Evolutionary conservation across 805 yeast species (phyloP).

Genomic region (Starmerella vitae): DNA sequence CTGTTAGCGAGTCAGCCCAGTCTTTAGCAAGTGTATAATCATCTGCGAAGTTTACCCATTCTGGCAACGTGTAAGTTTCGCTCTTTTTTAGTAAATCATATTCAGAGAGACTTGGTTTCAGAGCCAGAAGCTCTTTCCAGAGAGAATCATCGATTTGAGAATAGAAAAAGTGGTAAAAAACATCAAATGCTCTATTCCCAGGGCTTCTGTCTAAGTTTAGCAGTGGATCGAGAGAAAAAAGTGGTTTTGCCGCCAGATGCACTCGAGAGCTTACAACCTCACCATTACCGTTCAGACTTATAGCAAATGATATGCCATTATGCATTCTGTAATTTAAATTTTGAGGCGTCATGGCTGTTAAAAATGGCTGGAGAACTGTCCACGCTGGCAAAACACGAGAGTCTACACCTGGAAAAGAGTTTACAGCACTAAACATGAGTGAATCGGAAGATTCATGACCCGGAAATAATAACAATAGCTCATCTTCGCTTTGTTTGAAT

Average conservation of each 20-base stretch:
- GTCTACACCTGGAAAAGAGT: conserved; percentile 28
- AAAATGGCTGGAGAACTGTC: conserved; percentile 28
- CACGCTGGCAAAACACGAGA: conserved; percentile 27
- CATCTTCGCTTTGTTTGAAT: conserved; percentile 30
- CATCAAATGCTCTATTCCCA: conserved; percentile 25
- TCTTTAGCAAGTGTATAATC: conserved; percentile 31
- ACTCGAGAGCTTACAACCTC: conserved; percentile 25
- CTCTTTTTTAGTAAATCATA: conserved; percentile 25
- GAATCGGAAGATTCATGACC: conserved; percentile 25
- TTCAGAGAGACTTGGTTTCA: conserved; percentile 23
- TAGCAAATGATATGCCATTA: conserved; percentile 25
- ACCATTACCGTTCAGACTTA: conserved; percentile 26
- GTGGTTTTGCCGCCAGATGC: conserved; percentile 23
- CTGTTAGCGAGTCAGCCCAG: conserved; percentile 30
- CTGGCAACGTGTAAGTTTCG: conserved; percentile 25
- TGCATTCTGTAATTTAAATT: conserved; percentile 27
- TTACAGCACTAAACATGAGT: conserved; percentile 23
- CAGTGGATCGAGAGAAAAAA: conserved; percentile 25
- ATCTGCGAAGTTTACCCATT: conserved; percentile 28
- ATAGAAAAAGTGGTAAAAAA: conserved; percentile 28
- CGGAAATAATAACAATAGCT: conserved; percentile 27
- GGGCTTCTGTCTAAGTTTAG: conserved; percentile 20
- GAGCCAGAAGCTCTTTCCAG: conserved; percentile 22
- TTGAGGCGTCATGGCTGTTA: conserved; percentile 28
- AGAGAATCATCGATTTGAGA: conserved; percentile 20